Base-by-base conservation (phyloP, 495 filamentous ascomycete genomes). In the Neurospora sp. region DNA sequence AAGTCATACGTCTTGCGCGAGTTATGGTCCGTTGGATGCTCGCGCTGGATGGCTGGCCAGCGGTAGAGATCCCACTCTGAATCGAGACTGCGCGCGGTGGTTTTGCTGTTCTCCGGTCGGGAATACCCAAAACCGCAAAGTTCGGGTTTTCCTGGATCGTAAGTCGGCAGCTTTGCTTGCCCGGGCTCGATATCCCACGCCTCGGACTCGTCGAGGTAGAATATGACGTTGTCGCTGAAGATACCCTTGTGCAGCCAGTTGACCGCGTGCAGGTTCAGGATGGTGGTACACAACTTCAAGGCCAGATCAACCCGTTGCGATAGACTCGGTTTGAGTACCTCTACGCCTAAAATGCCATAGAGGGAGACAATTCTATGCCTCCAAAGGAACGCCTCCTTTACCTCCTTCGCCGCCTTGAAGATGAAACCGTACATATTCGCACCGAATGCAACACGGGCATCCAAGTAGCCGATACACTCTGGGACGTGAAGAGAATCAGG, bases 231-330 rank as follows among this genome's bases (percentile, higher is more conserved):
- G 41, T 86, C 80, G 69, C 82, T 85, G 37, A 86, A 84, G 1
- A 90, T 76, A 0, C 86, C 85, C 76, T 90, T 90, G 80, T 89
- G 88, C 37, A 89, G 77, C 87, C 87, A 90, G 70, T 87, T 85
- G 2, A 88, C 85, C 0, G 85, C 81, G 70, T 90, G 88, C 1
- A 90, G 79, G 49, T 79, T 75, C 70, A 82, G 62, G 4, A 79
- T 62, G 0, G 79, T 79, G 4, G 72, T 71, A 41, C 78, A 79
- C 16, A 82, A 71, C 72, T 62, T 74, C 14, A 27, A n/a, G 2
- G 80, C 80, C 60, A 82, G 49, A 10, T 42, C 37, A 16, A 82
- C 38, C 1, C 80, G 70, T 35, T 79, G 71, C 18, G 77, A 73
- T 0, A 82, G 44, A 12, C 71, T 72, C 18, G 80, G 79, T 14